These are phyloP conservation scores for Panellus pusillus DNA, from an alignment of 768 basidiomycete genomes.

Conservation along the genomic window DNA sequence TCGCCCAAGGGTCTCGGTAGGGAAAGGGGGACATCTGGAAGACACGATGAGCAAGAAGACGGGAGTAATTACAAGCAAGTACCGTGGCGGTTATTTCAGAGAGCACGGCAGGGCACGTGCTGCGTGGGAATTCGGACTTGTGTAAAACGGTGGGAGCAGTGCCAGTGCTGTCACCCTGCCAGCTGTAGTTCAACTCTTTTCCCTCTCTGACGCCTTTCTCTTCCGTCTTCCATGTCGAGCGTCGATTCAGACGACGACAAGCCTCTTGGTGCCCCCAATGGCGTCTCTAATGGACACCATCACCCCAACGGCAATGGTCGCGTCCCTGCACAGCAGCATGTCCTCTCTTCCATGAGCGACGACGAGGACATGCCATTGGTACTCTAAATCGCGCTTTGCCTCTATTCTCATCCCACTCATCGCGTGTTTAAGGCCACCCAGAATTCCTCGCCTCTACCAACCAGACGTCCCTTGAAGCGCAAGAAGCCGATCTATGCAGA, in stretches of 20 bases:
- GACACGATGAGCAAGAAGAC: constrained; percentile 5
- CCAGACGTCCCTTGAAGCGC: constrained; percentile 51
- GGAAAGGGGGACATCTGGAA: constrained; percentile 59
- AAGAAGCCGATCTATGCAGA: constrained; percentile 55
- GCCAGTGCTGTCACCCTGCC: constrained; percentile 23
- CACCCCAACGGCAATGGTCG: constrained; percentile 41
- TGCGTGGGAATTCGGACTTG: constrained; percentile 16
- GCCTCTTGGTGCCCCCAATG: constrained; percentile 44
- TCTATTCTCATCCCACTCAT: constrained; percentile 25
- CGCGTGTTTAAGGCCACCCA: constrained; percentile 55
- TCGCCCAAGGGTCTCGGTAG: constrained; percentile 96
- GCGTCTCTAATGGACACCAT: constrained; percentile 40
- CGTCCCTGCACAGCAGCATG: constrained; percentile 34
- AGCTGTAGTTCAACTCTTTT: constrained; percentile 22
- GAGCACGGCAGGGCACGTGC: not conserved
- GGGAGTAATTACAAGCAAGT: constrained; percentile 9
- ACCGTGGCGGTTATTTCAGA: constrained; percentile 4
- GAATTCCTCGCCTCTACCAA: constrained; percentile 40
- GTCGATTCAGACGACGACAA: constrained; percentile 59
- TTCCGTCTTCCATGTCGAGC: constrained; percentile 39
- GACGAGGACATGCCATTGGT: constrained; percentile 76
- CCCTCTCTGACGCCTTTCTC: constrained; percentile 27
- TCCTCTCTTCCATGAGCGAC: constrained; percentile 58
- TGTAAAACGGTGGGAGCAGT: not conserved
- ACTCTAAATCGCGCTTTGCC: constrained; percentile 28